A percentile compares a stretch with the other conserved stretches of the same genome.
Evolutionary conservation across 2,329 filamentous ascomycete genomes (phyloP).

Genomic region (Periconia sp.): DNA sequence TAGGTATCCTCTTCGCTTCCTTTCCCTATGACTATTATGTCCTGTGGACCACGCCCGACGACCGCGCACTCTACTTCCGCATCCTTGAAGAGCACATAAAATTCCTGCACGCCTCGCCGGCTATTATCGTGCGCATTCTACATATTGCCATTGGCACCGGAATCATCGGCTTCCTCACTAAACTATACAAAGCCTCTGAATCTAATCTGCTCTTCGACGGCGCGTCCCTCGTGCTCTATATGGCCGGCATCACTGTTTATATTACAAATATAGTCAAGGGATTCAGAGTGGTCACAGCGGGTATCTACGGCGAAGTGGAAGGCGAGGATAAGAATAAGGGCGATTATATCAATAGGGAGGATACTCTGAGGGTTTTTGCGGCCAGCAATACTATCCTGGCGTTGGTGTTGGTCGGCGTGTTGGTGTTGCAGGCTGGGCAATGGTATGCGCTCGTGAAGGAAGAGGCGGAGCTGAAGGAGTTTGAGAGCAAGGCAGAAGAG

Average conservation of each 20-base stretch:
- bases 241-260: slow-evolving; percentile 90
- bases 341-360: slow-evolving; percentile 80
- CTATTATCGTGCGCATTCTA: slow-evolving; percentile 89
- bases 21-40: slow-evolving; percentile 96
- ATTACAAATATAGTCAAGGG: slow-evolving; percentile 97
- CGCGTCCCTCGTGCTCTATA: slow-evolving; percentile 73
- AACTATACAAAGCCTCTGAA: slow-evolving; percentile 92
- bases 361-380: slow-evolving; percentile 86
- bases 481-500: slow-evolving; percentile 56
- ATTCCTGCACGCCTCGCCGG: slow-evolving; percentile 89
- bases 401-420: slow-evolving; percentile 85
- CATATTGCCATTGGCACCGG: slow-evolving; percentile 91
- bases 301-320: slow-evolving; percentile 64
- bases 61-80: slow-evolving; percentile 74
- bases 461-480: slow-evolving; percentile 74
- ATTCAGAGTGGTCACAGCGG: slow-evolving; percentile 78
- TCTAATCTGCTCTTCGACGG: slow-evolving; percentile 95
- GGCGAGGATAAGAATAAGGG: slow-evolving; percentile 53
- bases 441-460: slow-evolving; percentile 99
- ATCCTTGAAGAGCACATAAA: slow-evolving; percentile 88
- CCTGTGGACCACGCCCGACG: slow-evolving; percentile 74
- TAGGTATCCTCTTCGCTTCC: slow-evolving; percentile 94
- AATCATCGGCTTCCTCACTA: slow-evolving; percentile 86
- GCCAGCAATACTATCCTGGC: slow-evolving; percentile 97
- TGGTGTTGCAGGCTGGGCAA: slow-evolving; percentile 93